Conservation (phyloP, 2,329 filamentous ascomycete species). For the Aspergillus sp. region DNA sequence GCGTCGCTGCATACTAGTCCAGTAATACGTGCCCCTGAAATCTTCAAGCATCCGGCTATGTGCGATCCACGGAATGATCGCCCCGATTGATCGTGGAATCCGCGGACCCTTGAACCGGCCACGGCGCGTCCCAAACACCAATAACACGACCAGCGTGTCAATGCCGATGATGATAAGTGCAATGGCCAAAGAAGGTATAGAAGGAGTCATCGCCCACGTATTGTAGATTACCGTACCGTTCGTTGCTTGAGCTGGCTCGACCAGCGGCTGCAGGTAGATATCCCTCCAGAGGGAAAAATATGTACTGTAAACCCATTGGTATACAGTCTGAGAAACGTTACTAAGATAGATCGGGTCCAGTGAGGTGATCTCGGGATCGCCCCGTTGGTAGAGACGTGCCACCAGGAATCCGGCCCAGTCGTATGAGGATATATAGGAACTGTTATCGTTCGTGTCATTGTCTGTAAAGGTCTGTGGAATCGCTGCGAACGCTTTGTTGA, state of each 20-base stretch:
- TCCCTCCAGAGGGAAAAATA: slow-evolving; percentile 31
- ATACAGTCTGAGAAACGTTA: slow-evolving; percentile 22
- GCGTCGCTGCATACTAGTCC: slow-evolving; percentile 23
- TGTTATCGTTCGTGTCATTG: slow-evolving; percentile 17
- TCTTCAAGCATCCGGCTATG: slow-evolving; percentile 29
- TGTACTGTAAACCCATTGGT: slow-evolving; percentile 31
- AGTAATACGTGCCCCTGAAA: slow-evolving; percentile 24
- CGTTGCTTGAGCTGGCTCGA: slow-evolving; percentile 10
- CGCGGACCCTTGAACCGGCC: slow-evolving; percentile 28
- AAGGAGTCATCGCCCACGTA: slow-evolving; percentile 27
- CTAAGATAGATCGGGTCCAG: slow-evolving; percentile 18
- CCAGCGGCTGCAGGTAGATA: slow-evolving; percentile 23
- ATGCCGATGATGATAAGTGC: slow-evolving; percentile 25
- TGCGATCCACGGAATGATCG: slow-evolving; percentile 29
- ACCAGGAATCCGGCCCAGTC: slow-evolving; percentile 33
- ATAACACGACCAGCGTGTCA: slow-evolving; percentile 26
- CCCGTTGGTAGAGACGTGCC: slow-evolving; percentile 26
- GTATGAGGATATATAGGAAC: slow-evolving; percentile 24
- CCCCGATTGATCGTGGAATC: slow-evolving; percentile 29
- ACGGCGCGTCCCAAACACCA: slow-evolving; percentile 28
- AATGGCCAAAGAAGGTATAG: slow-evolving; percentile 21
- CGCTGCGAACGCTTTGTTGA: slow-evolving; percentile 31
- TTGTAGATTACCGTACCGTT: slow-evolving; percentile 24
- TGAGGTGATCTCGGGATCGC: slow-evolving; percentile 16
- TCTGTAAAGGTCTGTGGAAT: slow-evolving; percentile 28